Percentiles rank a stretch among this genome's conserved stretches.
Conservation (phyloP, 441 rosid genomes). For the Viola pubescens region DNA sequence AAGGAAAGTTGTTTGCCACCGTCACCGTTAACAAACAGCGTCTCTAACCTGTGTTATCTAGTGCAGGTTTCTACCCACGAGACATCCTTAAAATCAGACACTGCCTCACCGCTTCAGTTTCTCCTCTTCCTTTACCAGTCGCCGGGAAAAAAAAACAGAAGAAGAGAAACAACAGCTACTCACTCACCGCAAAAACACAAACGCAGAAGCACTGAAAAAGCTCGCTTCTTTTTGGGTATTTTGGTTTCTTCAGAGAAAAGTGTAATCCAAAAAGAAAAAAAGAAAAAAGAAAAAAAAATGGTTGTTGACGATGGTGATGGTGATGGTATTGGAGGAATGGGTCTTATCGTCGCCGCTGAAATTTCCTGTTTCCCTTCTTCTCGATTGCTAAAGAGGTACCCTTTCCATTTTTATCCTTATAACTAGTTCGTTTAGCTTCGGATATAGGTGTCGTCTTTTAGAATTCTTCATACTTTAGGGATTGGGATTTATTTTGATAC, state of each 20-base stretch:
- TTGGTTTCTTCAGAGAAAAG: conserved; percentile 6
- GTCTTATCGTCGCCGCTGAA: conserved; percentile 25
- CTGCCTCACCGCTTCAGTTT: conserved; percentile 21
- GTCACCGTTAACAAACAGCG: conserved; percentile 50
- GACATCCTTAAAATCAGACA: conserved; percentile 15
- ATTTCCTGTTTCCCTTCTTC: conserved; percentile 29
- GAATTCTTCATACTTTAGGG: conserved; percentile 2
- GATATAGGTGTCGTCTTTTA: neutral
- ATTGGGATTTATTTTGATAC: neutral
- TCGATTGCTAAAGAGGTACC: conserved; percentile 11
- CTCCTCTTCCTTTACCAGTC: conserved; percentile 21
- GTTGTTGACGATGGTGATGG: conserved; percentile 24
- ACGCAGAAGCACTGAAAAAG: too few species aligned
- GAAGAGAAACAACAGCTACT: neutral
- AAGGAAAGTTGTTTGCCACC: conserved; percentile 9
- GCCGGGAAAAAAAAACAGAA: neutral
- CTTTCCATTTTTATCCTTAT: neutral
- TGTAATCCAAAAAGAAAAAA: neutral
- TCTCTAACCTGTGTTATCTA: conserved; percentile 21
- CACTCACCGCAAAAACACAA: neutral
- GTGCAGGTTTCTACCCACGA: conserved; percentile 23
- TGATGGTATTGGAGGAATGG: conserved; percentile 33
- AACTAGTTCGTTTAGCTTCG: neutral
- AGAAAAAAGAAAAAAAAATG: conserved; percentile 12
- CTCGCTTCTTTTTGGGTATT: neutral